Evolutionary conservation across 2,329 filamentous ascomycete species (phyloP), one percentile per base, ranked within the genome.

Genomic region (Monosporascus sp.): DNA sequence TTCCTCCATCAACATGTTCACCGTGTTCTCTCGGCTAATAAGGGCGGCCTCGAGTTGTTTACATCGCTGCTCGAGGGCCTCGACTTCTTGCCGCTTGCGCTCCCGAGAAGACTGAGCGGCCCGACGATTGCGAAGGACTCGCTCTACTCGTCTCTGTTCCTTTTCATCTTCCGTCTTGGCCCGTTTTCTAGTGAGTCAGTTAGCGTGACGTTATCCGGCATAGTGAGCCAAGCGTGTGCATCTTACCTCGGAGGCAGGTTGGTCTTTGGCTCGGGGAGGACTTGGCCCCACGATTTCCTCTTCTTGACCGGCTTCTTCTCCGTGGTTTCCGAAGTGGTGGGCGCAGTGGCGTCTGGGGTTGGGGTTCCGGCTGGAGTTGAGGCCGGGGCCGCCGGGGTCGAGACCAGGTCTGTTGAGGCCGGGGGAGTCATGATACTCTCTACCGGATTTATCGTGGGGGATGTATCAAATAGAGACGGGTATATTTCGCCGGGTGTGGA

Each of bases 81-180:
- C 94, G 39, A 96, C 90, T 72, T 97, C 85, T 15, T 80, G 79
- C 53, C 92, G 84, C 80, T 97, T 96, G 55, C 92, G 88, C 72
- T 99, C 94, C 49, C 94, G 82, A 4, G 94, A 99, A 54, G 95
- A 97, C 78, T 97, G 94, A 41, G 94, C 94, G 46, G 94, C 94
- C 54, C 92, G 89, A 60, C 94, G 90, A 69, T 99, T 99, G 45
- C 94, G 88, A 63, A 97, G 90, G 60, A 99, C 94, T 57, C 94
- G 90, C 77, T 99, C 94, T 51, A 97, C 95, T 57, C 94, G 89
- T 45, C 94, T 88, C 73, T 99, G 94, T 74, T 97, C 94, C 76
- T 99, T 99, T 74, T 99, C 94, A 66, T 97, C 94, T 65, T 96
- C 93, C 3, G 94, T 99, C 82, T 97, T 99, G 63, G 94, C 94